Percentiles rank a stretch among this genome's conserved stretches.
phyloP scores from a whole-genome alignment of 192 early-diverging fungal species.

The Piromyces finnis region DNA sequence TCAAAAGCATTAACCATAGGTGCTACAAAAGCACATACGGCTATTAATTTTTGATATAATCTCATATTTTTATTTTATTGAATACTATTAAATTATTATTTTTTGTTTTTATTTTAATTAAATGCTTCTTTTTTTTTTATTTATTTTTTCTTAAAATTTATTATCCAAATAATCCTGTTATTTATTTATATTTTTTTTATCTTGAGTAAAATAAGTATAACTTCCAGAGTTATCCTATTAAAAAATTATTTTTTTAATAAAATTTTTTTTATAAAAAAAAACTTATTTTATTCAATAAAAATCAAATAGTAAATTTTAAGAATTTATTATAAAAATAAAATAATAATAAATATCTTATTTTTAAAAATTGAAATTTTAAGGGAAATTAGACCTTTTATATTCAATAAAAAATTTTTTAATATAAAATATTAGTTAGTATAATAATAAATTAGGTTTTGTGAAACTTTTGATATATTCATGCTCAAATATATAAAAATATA shows the following conservation, averaged over 20 bases:
- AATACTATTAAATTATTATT: neutral
- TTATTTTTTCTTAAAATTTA: neutral
- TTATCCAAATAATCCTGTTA: neutral
- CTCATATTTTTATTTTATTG: neutral
- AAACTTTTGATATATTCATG: no score
- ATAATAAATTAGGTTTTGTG: no score
- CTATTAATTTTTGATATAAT: neutral
- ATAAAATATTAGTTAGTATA: no score
- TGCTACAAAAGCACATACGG: neutral
- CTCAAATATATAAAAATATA: no score
- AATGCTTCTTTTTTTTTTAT: neutral
- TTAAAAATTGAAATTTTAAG: neutral
- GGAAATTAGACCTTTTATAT: neutral
- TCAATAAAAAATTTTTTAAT: no score
- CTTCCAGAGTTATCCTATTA: neutral
- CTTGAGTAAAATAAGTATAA: neutral
- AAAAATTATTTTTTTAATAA: neutral
- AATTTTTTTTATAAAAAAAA: neutral
- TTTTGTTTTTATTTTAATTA: no score
- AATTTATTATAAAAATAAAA: neutral
- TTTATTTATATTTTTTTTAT: neutral
- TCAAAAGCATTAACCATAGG: neutral
- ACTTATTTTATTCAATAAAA: neutral
- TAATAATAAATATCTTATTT: neutral
- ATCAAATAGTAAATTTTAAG: neutral